Percentiles rank a stretch among this genome's conserved stretches.
Conservation (phyloP, 768 basidiomycete genomes). For the Boletus sensibilis region DNA sequence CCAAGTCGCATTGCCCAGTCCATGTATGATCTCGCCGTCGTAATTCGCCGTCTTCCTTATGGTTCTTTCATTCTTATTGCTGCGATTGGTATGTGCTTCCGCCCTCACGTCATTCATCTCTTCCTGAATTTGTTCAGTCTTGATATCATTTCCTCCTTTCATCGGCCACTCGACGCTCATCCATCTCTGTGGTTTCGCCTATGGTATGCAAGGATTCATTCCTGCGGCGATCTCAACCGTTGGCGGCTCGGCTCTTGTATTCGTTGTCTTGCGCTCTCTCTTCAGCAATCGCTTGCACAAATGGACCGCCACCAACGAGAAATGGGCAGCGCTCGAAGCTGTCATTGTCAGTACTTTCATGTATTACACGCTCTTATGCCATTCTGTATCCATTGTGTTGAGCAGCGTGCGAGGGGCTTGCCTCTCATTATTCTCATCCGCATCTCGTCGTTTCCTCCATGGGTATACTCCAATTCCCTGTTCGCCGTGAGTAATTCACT, state of each 20-base stretch:
- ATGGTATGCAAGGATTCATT: constrained; percentile 74
- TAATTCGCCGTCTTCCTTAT: constrained; percentile 54
- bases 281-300: constrained; percentile 54
- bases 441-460: constrained; percentile 80
- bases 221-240: constrained; percentile 63
- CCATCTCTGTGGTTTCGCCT: constrained; percentile 79
- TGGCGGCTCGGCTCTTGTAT: constrained; percentile 60
- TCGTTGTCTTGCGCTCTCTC: constrained; percentile 56
- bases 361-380: neutral
- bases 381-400: constrained; percentile 1
- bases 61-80: constrained; percentile 60
- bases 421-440: constrained; percentile 82
- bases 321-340: constrained; percentile 75
- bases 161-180: constrained; percentile 35
- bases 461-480: constrained; percentile 82
- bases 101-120: constrained; percentile 53
- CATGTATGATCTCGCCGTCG: constrained; percentile 65
- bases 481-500: constrained; percentile 57
- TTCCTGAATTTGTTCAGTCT: constrained; percentile 20
- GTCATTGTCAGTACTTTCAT: constrained; percentile 55
- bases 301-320: constrained; percentile 63
- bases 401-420: constrained; percentile 69
- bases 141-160: constrained; percentile 34
- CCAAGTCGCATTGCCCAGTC: constrained; percentile 68
- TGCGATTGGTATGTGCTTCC: constrained; percentile 54